phyloP scores from a whole-genome alignment of 2,329 filamentous ascomycete species.

The Ascocoryne sarcoides region DNA sequence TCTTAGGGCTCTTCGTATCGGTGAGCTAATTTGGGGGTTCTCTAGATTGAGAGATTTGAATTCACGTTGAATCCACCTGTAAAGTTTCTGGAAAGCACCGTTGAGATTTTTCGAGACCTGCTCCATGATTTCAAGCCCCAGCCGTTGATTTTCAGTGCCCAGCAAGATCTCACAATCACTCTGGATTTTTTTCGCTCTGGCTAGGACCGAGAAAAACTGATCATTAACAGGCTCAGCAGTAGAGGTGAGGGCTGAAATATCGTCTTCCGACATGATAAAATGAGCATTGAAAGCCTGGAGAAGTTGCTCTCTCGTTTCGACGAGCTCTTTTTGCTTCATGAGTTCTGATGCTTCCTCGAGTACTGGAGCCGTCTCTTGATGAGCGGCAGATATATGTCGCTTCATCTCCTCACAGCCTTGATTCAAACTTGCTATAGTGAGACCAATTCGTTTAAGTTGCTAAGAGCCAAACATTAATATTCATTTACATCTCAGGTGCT shows the following conservation, averaged over 20 bases:
- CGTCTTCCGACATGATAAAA: slow-evolving; percentile 77
- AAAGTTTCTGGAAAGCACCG: slow-evolving; percentile 87
- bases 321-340: slow-evolving; percentile 61
- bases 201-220: slow-evolving; percentile 68
- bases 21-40: slow-evolving; percentile 81
- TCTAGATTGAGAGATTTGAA: slow-evolving; percentile 90
- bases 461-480: slow-evolving; percentile 33
- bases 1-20: slow-evolving; percentile 74
- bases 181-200: slow-evolving; percentile 77
- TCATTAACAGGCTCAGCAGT: slow-evolving; percentile 78
- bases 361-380: slow-evolving; percentile 63
- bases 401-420: slow-evolving; percentile 74
- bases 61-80: slow-evolving; percentile 88
- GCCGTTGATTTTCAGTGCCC: slow-evolving; percentile 78
- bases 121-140: slow-evolving; percentile 87
- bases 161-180: slow-evolving; percentile 83
- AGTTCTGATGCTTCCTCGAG: slow-evolving; percentile 70
- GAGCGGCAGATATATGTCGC: slow-evolving; percentile 64
- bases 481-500: not conserved
- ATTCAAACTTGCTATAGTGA: slow-evolving; percentile 70
- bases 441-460: slow-evolving; percentile 81
- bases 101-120: slow-evolving; percentile 81
- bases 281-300: slow-evolving; percentile 70
- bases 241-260: slow-evolving; percentile 66
- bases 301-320: slow-evolving; percentile 72